Evolutionary conservation across 805 yeast species (phyloP).

Genomic region (Nadsonia fulvescens): DNA sequence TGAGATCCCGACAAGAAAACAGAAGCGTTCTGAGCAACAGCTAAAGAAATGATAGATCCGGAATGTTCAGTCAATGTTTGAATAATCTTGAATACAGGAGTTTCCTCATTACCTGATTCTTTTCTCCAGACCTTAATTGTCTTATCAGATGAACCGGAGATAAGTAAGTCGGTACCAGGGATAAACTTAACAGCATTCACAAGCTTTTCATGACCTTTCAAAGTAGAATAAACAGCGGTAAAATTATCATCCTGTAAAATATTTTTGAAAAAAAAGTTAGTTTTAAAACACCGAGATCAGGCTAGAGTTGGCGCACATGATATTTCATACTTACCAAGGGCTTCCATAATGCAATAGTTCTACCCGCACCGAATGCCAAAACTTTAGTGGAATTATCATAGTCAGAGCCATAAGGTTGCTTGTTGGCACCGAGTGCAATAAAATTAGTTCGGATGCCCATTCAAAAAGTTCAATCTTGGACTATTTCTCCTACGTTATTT

Average conservation of each 20-base stretch:
- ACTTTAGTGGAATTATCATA: constrained; percentile 5
- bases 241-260: constrained; percentile 2
- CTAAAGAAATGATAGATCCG: constrained; percentile 37
- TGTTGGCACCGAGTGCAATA: constrained; percentile 12
- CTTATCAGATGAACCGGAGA: constrained; percentile 56
- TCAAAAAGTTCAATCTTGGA: too few species aligned
- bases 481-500: too few species aligned
- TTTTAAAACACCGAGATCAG: too few species aligned
- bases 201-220: constrained; percentile 21
- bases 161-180: constrained; percentile 26
- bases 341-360: constrained; percentile 12
- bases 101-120: constrained; percentile 3
- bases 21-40: constrained; percentile 20
- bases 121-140: constrained; percentile 39
- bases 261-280: constrained; percentile 3
- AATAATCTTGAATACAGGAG: constrained; percentile 11
- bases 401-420: constrained; percentile 13
- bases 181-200: constrained; percentile 53
- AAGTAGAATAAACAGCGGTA: constrained; percentile 5
- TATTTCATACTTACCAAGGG: constrained; percentile 2
- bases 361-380: constrained; percentile 13
- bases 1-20: constrained; percentile 46
- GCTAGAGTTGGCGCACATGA: too few species aligned
- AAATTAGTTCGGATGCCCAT: too few species aligned
- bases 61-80: constrained; percentile 24